These are phyloP conservation scores for Podosphaera aphanis DNA, from an alignment of 2,329 filamentous ascomycete genomes.

Conservation along the genomic window DNA sequence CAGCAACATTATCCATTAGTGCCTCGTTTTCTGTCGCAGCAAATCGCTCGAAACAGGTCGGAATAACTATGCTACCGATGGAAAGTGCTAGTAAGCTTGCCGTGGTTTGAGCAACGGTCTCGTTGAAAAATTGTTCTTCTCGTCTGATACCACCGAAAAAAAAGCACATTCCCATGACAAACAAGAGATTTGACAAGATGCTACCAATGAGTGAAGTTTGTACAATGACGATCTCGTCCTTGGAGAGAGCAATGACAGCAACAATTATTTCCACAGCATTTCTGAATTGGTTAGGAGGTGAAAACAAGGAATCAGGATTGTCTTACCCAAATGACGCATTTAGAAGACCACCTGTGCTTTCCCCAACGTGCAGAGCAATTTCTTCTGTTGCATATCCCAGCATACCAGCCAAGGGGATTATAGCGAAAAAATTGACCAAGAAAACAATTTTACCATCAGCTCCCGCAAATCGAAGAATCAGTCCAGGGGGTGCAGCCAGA, in stretches of 20 bases:
- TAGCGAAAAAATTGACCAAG: slow-evolving; percentile 80
- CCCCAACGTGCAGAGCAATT: slow-evolving; percentile 57
- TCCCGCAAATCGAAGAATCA: slow-evolving; percentile 43
- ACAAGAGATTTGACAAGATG: slow-evolving; percentile 72
- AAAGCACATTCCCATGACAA: slow-evolving; percentile 82
- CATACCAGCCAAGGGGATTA: slow-evolving; percentile 71
- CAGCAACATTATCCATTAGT: slow-evolving; percentile 25
- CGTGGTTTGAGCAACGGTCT: slow-evolving; percentile 74
- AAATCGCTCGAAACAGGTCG: slow-evolving; percentile 56
- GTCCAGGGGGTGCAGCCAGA: slow-evolving; percentile 55
- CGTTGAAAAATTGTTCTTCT: slow-evolving; percentile 71
- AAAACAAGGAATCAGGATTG: background rate
- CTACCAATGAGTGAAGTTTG: slow-evolving; percentile 82
- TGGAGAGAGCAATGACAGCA: slow-evolving; percentile 55
- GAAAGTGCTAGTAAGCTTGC: slow-evolving; percentile 44
- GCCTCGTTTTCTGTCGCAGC: slow-evolving; percentile 11
- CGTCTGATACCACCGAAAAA: slow-evolving; percentile 52
- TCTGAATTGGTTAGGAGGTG: slow-evolving; percentile 18
- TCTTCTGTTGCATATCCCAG: slow-evolving; percentile 79
- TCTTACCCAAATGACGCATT: slow-evolving; percentile 70
- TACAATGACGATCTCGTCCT: slow-evolving; percentile 50
- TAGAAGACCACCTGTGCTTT: slow-evolving; percentile 67
- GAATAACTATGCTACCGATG: slow-evolving; percentile 65
- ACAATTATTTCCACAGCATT: slow-evolving; percentile 83
- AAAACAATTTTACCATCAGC: slow-evolving; percentile 45